A percentile compares a stretch with the other conserved stretches of the same genome.
phyloP scores from a whole-genome alignment of 306 rosid species.

The Acmispon strigosus region DNA sequence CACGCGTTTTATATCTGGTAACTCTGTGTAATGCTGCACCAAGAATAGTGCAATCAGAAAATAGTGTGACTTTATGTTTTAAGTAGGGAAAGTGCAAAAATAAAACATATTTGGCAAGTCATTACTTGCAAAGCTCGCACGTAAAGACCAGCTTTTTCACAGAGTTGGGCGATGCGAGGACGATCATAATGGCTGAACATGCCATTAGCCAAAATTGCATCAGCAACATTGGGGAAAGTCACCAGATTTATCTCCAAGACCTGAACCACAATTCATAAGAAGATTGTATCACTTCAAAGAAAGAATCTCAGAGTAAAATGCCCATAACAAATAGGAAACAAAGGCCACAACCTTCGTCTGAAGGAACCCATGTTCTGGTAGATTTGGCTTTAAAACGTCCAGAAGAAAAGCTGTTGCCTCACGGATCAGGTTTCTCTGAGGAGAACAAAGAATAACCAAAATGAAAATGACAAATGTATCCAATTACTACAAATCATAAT shows the following conservation, averaged over 20 bases:
- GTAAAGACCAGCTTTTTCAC: slow-evolving; percentile 96
- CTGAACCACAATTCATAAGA: slow-evolving; percentile 38
- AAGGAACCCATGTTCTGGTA: slow-evolving; percentile 87
- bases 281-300: slow-evolving; percentile 10
- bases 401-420: slow-evolving; percentile 97
- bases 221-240: slow-evolving; percentile 97
- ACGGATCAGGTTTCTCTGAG: slow-evolving; percentile 94
- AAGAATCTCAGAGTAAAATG: background rate
- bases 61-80: background rate
- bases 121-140: slow-evolving; percentile 93
- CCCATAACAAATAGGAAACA: background rate
- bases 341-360: slow-evolving; percentile 72
- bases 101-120: slow-evolving; percentile 17
- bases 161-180: slow-evolving; percentile 95
- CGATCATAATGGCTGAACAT: slow-evolving; percentile 99
- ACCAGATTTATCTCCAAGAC: slow-evolving; percentile 97
- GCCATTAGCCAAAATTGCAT: slow-evolving; percentile 97
- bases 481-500: background rate
- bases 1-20: slow-evolving; percentile 93
- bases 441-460: slow-evolving; percentile 15
- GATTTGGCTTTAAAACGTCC: slow-evolving; percentile 95
- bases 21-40: slow-evolving; percentile 97
- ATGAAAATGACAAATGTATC: slow-evolving; percentile 5
- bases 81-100: background rate
- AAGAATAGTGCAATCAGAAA: slow-evolving; percentile 16